These are phyloP conservation scores for Vigna mungo DNA, from an alignment of 306 rosid genomes.

Conservation along the genomic window DNA sequence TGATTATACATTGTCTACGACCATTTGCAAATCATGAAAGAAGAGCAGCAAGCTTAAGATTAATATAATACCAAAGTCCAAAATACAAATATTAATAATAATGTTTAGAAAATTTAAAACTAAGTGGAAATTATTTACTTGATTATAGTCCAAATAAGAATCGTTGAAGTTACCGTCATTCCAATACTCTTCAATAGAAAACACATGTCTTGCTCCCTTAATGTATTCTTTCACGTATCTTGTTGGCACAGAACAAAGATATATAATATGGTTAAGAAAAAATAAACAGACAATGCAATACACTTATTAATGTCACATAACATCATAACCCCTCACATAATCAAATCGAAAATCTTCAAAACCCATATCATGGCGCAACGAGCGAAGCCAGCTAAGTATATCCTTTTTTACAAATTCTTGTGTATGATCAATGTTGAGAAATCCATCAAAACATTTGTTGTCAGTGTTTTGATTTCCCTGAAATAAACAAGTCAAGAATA, in stretches of 20 bases:
- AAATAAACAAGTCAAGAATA: conserved; percentile 4
- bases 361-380: conserved; percentile 75
- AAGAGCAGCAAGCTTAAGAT: too few species aligned
- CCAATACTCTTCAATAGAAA: conserved; percentile 89
- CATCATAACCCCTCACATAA: too few species aligned
- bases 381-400: conserved; percentile 75
- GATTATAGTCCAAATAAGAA: conserved; percentile 75
- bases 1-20: conserved; percentile 79
- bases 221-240: conserved; percentile 86
- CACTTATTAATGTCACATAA: not conserved
- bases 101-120: not conserved
- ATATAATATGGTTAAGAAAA: conserved; percentile 6
- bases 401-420: conserved; percentile 87
- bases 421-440: conserved; percentile 88
- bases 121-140: not conserved
- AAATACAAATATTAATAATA: too few species aligned
- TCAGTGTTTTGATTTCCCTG: conserved; percentile 82
- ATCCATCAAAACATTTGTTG: conserved; percentile 66
- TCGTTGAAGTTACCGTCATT: conserved; percentile 81
- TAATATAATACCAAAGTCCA: too few species aligned
- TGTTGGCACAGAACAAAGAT: conserved; percentile 51
- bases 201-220: conserved; percentile 80
- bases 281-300: not conserved
- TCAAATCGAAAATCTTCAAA: conserved; percentile 68
- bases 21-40: conserved; percentile 43